Conservation (phyloP, 75 land plant species). For the Cryptomeria japonica region DNA sequence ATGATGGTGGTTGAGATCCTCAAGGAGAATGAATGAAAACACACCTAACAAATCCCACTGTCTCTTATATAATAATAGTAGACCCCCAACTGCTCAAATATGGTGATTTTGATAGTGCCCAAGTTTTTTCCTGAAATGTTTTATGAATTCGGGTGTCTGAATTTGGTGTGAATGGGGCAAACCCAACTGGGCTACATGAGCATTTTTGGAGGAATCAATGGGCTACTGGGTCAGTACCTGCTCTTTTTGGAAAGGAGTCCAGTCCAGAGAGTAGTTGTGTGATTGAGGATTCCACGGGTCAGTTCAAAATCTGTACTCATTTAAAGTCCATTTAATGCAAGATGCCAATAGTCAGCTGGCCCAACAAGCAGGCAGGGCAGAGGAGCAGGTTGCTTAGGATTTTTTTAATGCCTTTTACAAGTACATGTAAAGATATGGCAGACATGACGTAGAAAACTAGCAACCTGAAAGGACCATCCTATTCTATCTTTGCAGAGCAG, state of each 20-base stretch:
- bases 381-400: not conserved
- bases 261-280: not conserved
- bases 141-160: not conserved
- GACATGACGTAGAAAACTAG: constrained; percentile 5
- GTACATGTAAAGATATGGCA: not conserved
- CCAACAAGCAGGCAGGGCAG: not conserved
- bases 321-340: not conserved
- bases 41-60: constrained; percentile 1
- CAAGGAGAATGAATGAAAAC: not conserved
- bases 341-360: not conserved
- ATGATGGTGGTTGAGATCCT: not conserved
- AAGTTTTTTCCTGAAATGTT: not conserved
- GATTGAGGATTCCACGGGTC: constrained; percentile 3
- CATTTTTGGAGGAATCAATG: not conserved
- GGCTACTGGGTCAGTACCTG: not conserved
- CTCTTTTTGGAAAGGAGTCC: not conserved
- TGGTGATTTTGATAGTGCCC: not conserved
- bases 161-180: not conserved
- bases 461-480: not conserved
- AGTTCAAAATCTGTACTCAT: not conserved
- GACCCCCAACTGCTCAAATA: not conserved
- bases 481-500: not conserved
- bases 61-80: not conserved
- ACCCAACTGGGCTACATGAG: not conserved
- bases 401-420: not conserved